Base-by-base conservation (phyloP, 169 alveolate genomes). In the Cystoisospora suis region DNA sequence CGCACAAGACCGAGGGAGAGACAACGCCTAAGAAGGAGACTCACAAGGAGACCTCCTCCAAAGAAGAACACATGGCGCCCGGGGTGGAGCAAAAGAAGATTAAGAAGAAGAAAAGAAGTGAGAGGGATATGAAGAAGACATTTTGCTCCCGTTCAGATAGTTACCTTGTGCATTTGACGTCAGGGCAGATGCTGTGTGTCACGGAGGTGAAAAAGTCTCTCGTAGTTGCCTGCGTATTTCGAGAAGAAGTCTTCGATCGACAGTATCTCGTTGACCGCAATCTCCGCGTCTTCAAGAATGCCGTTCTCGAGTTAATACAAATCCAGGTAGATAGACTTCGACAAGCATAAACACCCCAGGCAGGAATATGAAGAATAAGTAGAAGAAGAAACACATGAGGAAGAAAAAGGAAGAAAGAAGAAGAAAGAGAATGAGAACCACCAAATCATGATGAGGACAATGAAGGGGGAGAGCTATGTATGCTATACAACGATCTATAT, bases 221-320 rank as follows among this genome's bases (percentile, higher is more conserved):
- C 36, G 97, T 97, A 12, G 87, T 97, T 46, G 97, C 96, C 36
- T 96, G 97, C 80, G 90, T 96, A 0, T 92, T 96, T 29, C 95
- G 96, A 80, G 97, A 95, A 44, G 95, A 95, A 40, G 95, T 95
- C 83, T 96, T 95, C 91, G 97, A 96, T 47, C 96, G 97, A 86
- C 96, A 95, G 87, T 94, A 95, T 87, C 86, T 97, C 83, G 94
- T 96, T 20, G 94, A 90, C 53, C 75, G 83, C 69, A 90, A 90
- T 58, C 53, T 90, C 47, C 47, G 53, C 44, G 87, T 83, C 34
- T 85, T 90, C 29, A 83, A 46, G 86, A 65, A 81, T 34, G 93
- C 88, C 65, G 46, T 38, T 56, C 81, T 42, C 49, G 40, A 77
- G 59, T 38, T 7, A 17, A 27, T 29, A 3, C 40, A 29, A 7